Base-by-base conservation (phyloP, 345 rosid genomes). In the Camelina sativa region DNA sequence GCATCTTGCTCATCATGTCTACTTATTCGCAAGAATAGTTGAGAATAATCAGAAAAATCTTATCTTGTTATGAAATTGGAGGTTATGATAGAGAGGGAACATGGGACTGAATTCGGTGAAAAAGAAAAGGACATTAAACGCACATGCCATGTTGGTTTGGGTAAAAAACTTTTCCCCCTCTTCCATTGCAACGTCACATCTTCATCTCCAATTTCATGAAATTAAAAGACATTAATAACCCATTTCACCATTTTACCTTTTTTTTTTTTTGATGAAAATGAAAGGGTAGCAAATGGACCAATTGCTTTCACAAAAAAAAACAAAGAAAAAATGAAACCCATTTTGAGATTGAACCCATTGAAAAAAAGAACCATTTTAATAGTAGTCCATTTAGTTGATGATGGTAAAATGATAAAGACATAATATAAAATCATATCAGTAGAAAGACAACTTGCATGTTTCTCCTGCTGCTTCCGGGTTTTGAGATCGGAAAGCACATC, bases 161-260 rank as follows among this genome's bases (percentile, higher is more conserved):
- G 73, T 37, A 37, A 58, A 37, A 58, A 20, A 56, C 67, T 44
- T 65, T 74, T 74, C 22, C 16, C 32, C 34, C 43, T 58, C 53
- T 66, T 58, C 65, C 61, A 40, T 8, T 75, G 79, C 59, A 60
- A 75, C 73, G 73, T 75, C 79, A 75, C 73, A 75, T 67, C 68
- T 66, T 50, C 67, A 12, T 46, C 51, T 64, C 50, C 19, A 56
- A 46, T 74, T 57, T 56, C 32, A 65, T 65, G 72, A 74, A 44
- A 35, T 56, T 57, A 34, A 46, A 56, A 16, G 40, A 44, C 65
- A 9, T n/a, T 34, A 58, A 34, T 54, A 34, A 52, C 57, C 38
- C 57, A 73, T 40, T 9, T 2, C 11, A 9, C 43, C 44, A 2
- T 40, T 11, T 10, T 0, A 10, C 37, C 8, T 25, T 25, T 3